phyloP scores from a whole-genome alignment of 306 rosid genomes.

The Clitoria ternatea region DNA sequence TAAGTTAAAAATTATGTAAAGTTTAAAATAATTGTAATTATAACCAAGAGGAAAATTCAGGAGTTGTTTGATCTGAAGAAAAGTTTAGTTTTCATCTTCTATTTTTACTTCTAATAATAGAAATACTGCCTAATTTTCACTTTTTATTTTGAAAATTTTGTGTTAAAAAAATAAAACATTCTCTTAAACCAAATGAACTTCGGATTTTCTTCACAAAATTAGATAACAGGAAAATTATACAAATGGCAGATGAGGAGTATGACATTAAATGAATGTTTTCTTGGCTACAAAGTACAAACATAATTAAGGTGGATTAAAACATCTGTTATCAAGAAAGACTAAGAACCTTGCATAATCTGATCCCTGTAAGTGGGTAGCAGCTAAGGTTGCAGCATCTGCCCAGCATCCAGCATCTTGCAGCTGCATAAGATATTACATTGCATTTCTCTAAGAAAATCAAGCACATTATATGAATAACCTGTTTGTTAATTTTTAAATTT shows the following conservation, averaged over 20 bases:
- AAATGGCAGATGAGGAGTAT: conserved; percentile 18
- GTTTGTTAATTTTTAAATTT: not conserved
- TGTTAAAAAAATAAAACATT: too few species aligned
- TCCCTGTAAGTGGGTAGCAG: conserved; percentile 90
- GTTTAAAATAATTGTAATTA: not conserved
- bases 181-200: too few species aligned
- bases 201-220: not conserved
- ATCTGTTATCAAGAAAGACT: not conserved
- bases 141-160: too few species aligned
- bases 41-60: not conserved
- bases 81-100: too few species aligned
- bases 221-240: conserved; percentile 10
- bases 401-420: conserved; percentile 99
- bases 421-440: conserved; percentile 47
- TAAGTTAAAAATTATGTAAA: not conserved
- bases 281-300: too few species aligned
- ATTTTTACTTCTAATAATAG: too few species aligned
- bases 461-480: conserved; percentile 11
- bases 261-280: conserved; percentile 1
- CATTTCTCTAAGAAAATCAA: conserved; percentile 27
- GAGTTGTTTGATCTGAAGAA: too few species aligned
- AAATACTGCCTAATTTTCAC: too few species aligned
- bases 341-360: conserved; percentile 94
- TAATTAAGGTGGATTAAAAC: conserved; percentile 14
- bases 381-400: conserved; percentile 97